Base-by-base conservation (phyloP, 2,329 filamentous ascomycete species). In the Tolypocladium pustulatum region DNA sequence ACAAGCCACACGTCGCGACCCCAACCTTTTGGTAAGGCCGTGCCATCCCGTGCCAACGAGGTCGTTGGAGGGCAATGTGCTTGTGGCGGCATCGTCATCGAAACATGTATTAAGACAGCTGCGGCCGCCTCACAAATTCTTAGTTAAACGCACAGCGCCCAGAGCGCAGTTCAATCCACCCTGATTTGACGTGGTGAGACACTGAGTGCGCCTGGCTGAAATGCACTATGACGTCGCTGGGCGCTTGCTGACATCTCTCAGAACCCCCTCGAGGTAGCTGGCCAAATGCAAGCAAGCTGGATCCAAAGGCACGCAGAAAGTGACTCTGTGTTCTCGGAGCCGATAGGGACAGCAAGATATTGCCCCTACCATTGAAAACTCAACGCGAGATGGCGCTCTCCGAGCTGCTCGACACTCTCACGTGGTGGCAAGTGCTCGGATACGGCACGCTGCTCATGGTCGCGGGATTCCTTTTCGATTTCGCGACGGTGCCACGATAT, bases 381-480 rank as follows among this genome's bases (percentile, higher is more conserved):
- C 10, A 4, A 20, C 10, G 4, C 10, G 30, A 17, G 2, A 62
- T 62, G 61, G 61, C 59, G 5, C 32, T 62, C 20, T 40, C 54
- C 6, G 56, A 58, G 27, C 13, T 61, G 56, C 40, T 60, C 55
- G 68, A 71, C 36, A 63, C 65, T 36, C 54, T 74, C 52, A 73
- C 73, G 15, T 61, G 65, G 7, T 62, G 61, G 6, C 71, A 71
- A 8, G 58, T 73, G 54, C 57, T 67, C 9, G 58, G 62, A n/a
- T 67, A 64, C 10, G 54, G 68, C 20, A 20, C 66, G 22, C 56
- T 73, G 41, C 70, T 78, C 58, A 62, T 75, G 9, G n/a, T 73
- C 30, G 60, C 65, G 15, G 72, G 72, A 1, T 77, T 77, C 52
- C 60, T 76, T 30, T 61, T 73, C 65, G 76, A 78, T 61, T 70